These are phyloP conservation scores for Caryopteris hybrid DNA, from an alignment of 305 asterid species.

Conservation along the genomic window DNA sequence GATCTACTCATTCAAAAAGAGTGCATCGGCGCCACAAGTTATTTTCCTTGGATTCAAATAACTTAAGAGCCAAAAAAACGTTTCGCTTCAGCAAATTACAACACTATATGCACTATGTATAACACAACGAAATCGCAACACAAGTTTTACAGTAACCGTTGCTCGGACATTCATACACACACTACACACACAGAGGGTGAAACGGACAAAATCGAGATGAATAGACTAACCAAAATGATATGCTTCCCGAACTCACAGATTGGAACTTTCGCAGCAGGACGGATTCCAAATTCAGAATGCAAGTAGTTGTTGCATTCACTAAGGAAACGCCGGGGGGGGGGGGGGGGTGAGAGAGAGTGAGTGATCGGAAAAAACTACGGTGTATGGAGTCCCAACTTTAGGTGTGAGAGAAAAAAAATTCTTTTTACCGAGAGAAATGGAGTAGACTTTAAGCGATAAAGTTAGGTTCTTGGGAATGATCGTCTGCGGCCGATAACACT, in stretches of 20 bases:
- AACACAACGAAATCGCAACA: constrained; percentile 10
- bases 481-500: constrained; percentile 12
- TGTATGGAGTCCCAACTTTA: background rate
- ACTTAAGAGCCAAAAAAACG: background rate
- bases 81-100: background rate
- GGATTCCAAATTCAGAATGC: constrained; percentile 20
- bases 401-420: background rate
- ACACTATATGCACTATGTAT: background rate
- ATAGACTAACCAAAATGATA: constrained; percentile 19
- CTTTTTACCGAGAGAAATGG: constrained; percentile 28
- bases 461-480: constrained; percentile 17
- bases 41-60: constrained; percentile 5
- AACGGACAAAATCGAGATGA: background rate
- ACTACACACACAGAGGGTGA: background rate
- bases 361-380: constrained; percentile 29
- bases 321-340: background rate
- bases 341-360: constrained; percentile 15
- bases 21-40: constrained; percentile 8
- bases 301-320: background rate
- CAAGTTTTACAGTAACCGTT: background rate
- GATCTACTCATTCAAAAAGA: constrained; percentile 21
- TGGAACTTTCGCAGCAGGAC: constrained; percentile 10
- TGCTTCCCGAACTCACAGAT: constrained; percentile 13
- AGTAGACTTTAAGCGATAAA: constrained; percentile 41
- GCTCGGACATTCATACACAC: constrained; percentile 6